phyloP scores from a whole-genome alignment of 163 green algal genomes.

The Chloroidium sp. region DNA sequence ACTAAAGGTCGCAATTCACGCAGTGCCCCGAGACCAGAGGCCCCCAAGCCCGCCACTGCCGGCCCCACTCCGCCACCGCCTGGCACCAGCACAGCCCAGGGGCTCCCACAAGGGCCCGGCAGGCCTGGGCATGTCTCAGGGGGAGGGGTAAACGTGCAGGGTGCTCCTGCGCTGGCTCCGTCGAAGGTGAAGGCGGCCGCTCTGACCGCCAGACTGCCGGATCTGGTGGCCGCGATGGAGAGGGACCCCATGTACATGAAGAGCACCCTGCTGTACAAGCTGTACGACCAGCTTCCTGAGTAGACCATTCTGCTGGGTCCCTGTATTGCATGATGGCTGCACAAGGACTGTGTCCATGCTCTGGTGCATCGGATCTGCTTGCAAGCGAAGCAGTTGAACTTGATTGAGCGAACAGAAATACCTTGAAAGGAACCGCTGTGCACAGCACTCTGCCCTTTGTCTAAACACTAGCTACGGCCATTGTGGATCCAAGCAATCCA shows the following conservation, averaged over 20 bases:
- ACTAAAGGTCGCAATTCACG: too few species aligned
- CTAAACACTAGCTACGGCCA: too few species aligned
- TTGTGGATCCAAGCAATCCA: too few species aligned
- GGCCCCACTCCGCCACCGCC: background rate
- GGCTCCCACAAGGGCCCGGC: background rate
- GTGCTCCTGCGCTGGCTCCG: background rate
- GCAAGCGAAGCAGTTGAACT: too few species aligned
- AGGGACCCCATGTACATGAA: constrained; percentile 9
- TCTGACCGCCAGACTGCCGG: background rate
- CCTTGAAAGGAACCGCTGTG: too few species aligned
- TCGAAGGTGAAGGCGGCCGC: background rate
- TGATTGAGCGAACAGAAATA: too few species aligned
- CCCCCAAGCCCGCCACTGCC: background rate
- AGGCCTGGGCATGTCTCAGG: background rate
- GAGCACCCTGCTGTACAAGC: constrained; percentile 10
- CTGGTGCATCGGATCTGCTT: too few species aligned
- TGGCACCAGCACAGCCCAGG: background rate
- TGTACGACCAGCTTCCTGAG: background rate
- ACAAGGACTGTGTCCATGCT: too few species aligned
- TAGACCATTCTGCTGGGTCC: too few species aligned
- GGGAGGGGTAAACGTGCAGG: background rate
- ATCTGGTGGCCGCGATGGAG: constrained; percentile 6
- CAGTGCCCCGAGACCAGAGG: too few species aligned
- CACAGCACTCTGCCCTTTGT: too few species aligned
- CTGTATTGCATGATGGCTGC: too few species aligned